Evolutionary conservation across 176 grass and related monocot species (phyloP), one percentile per base, ranked within the genome.

Genomic region (Zoysia pacifica): DNA sequence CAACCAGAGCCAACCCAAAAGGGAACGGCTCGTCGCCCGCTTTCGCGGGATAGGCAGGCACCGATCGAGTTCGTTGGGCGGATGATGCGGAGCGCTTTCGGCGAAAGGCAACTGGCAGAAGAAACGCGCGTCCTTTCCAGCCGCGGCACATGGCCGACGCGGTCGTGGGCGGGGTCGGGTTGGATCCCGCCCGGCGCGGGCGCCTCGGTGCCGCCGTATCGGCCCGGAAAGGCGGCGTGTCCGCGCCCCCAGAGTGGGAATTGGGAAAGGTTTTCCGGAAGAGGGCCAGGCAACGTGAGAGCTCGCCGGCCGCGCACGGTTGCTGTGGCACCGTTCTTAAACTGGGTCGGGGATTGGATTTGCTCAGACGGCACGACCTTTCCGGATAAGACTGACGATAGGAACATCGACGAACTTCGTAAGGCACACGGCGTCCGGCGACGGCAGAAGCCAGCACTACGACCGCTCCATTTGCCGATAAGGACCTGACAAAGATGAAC

Each of bases 171-270:
- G 28, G 28, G 28, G 28, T 28, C 28, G 28, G 28, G 28, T 28
- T 28, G 28, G 28, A 28, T 28, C 28, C 28, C 28, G 28, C 28
- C 28, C 28, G 28, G 28, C 19, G 65, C 19, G 61, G 61, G 5
- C 4, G 75, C 61, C 28, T 16, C 48, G 37, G 41, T 62, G 64
- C 44, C 18, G 64, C 44, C 18, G 0, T 48, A 75, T 47, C 74
- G 47, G 72, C 60, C n/a, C 67, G 50, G 66, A 76, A 89, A 84
- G 70, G 81, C 13, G 2, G 28, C 76, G 70, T 14, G 64, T 48
- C 65, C 40, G 11, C 28, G 48, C 7, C 58, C 70, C 62, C 28
- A 54, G 80, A 74, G 58, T 3, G 76, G 76, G 40, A 67, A 12
- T 28, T 28, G 28, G 28, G 28, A 28, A 28, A 28, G 28, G 76